Evolutionary conservation across 2,329 filamentous ascomycete genomes (phyloP).

Genomic region (Fusarium floridanum): DNA sequence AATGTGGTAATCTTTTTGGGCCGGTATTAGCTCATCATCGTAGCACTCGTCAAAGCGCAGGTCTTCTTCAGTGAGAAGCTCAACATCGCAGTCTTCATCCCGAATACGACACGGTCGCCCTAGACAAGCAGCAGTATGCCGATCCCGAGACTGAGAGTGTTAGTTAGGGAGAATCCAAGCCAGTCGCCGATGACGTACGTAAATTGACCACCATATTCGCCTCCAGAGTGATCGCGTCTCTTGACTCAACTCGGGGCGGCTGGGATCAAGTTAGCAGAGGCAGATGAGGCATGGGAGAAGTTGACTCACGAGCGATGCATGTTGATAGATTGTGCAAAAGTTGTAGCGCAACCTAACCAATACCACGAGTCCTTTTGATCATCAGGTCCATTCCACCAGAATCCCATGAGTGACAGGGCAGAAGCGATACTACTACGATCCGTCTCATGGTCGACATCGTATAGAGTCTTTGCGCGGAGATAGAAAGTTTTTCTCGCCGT

Average conservation of each 20-base stretch:
- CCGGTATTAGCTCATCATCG: neutral
- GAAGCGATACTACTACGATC: constrained; percentile 15
- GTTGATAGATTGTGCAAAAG: constrained; percentile 31
- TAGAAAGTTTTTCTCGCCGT: constrained; percentile 33
- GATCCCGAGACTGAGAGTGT: constrained; percentile 17
- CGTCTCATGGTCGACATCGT: constrained; percentile 34
- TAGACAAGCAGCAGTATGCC: constrained; percentile 32
- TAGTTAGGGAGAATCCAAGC: neutral
- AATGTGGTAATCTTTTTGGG: constrained; percentile 26
- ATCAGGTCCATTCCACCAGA: constrained; percentile 38
- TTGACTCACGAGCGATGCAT: constrained; percentile 33
- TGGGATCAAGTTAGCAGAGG: neutral
- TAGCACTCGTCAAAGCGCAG: constrained; percentile 22
- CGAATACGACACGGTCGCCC: constrained; percentile 35
- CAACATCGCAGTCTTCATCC: constrained; percentile 39
- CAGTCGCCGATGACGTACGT: constrained; percentile 6
- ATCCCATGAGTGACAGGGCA: constrained; percentile 24
- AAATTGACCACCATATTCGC: constrained; percentile 41
- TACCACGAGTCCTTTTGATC: constrained; percentile 42
- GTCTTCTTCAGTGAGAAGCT: constrained; percentile 18
- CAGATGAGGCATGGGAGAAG: accelerated
- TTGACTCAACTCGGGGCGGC: neutral
- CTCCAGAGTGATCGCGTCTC: constrained; percentile 21
- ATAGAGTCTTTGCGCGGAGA: constrained; percentile 29
- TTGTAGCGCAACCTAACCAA: constrained; percentile 35